phyloP scores from a whole-genome alignment of 1,284 basidiomycete genomes.

The Athelia sp. region DNA sequence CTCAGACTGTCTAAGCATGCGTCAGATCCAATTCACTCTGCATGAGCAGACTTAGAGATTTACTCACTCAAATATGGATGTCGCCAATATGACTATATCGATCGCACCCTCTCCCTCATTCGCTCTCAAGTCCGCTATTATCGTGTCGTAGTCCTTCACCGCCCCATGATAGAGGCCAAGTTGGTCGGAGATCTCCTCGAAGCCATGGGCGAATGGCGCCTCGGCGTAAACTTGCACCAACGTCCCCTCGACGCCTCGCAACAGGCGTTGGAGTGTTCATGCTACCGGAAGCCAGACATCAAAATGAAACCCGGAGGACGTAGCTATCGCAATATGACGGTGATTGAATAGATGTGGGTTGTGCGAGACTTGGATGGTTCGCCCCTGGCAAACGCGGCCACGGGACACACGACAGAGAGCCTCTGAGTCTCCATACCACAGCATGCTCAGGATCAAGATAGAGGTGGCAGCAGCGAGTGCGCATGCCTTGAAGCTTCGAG shows the following conservation, averaged over 20 bases:
- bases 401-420: too few species aligned
- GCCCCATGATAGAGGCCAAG: conserved; percentile 23
- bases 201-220: conserved; percentile 21
- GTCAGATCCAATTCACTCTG: background rate
- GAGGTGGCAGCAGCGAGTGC: too few species aligned
- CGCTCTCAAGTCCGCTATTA: conserved; percentile 17
- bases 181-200: conserved; percentile 24
- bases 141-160: conserved; percentile 14
- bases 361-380: too few species aligned
- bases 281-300: conserved; percentile 31
- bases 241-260: conserved; percentile 13
- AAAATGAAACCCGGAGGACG: conserved; percentile 25
- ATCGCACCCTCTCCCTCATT: conserved; percentile 16
- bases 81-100: conserved; percentile 30
- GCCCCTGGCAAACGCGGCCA: too few species aligned
- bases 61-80: conserved; percentile 32
- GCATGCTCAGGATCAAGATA: too few species aligned
- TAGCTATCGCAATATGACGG: conserved; percentile 22
- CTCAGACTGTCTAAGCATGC: conserved; percentile 1
- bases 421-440: too few species aligned
- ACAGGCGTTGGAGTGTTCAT: conserved; percentile 28
- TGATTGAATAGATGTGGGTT: background rate
- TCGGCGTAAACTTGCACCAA: conserved; percentile 23
- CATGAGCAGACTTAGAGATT: conserved; percentile 14
- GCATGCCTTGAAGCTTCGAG: too few species aligned